Evolutionary conservation across 108 stramenopile genomes (phyloP).

Genomic region (Epithemia pelagica): DNA sequence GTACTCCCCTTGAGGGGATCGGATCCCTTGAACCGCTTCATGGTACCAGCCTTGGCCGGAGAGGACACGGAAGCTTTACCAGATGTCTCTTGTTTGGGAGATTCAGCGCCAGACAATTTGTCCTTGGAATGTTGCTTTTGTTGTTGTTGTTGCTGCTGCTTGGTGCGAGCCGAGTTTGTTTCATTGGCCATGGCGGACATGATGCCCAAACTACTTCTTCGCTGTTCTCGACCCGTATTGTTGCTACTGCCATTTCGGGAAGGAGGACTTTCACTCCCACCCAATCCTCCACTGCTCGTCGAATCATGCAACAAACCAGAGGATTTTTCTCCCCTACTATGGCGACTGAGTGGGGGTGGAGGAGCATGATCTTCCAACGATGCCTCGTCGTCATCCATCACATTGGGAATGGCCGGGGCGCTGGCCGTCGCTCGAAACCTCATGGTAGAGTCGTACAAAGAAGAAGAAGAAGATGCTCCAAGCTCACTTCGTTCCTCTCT

Average conservation of each 20-base stretch:
- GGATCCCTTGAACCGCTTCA: too few species aligned
- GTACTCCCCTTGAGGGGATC: not conserved
- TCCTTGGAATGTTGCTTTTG: not conserved
- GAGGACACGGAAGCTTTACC: too few species aligned
- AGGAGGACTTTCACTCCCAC: not conserved
- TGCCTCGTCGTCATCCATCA: not conserved
- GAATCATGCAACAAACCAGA: not conserved
- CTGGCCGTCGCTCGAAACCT: not conserved
- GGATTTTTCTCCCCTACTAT: not conserved
- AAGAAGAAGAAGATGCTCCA: too few species aligned
- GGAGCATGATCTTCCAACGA: not conserved
- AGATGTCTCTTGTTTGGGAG: too few species aligned
- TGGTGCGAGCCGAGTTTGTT: not conserved
- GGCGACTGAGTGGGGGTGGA: not conserved
- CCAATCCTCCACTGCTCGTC: not conserved
- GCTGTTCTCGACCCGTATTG: not conserved
- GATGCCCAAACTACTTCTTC: not conserved
- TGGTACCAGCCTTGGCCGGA: too few species aligned
- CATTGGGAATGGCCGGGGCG: not conserved
- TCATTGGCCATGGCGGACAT: not conserved
- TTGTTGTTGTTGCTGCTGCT: not conserved
- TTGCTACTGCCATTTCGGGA: not conserved
- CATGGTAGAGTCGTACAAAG: too few species aligned
- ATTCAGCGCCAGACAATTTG: not conserved
- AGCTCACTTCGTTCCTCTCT: too few species aligned